phyloP scores from a whole-genome alignment of 176 grass and related monocot species.

The Aegilops speltoides region DNA sequence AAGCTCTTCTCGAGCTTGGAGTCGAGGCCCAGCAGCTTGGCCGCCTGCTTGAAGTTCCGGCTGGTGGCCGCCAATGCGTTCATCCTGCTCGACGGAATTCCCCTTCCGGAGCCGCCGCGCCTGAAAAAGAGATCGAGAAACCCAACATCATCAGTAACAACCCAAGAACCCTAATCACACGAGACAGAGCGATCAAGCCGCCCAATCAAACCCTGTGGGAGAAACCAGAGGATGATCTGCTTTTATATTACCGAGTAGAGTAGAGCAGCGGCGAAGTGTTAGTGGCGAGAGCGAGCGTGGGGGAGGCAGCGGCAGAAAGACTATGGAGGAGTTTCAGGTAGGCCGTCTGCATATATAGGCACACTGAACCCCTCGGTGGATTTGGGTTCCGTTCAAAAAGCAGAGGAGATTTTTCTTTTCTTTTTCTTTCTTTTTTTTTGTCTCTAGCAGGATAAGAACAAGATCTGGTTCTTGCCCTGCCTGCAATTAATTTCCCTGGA shows the following conservation, averaged over 20 bases:
- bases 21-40: conserved; percentile 75
- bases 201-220: too few relatives aligned
- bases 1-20: conserved; percentile 83
- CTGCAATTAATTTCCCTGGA: background rate
- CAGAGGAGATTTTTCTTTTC: background rate
- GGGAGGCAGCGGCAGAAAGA: background rate
- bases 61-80: conserved; percentile 80
- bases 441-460: background rate
- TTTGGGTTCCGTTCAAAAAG: background rate
- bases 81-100: conserved; percentile 46
- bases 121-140: conserved; percentile 19
- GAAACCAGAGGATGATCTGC: conserved; percentile 1
- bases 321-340: background rate
- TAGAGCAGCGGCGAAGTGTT: background rate
- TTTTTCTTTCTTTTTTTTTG: background rate
- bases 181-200: too few relatives aligned
- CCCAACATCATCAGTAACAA: background rate
- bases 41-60: conserved; percentile 79
- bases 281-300: background rate
- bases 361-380: background rate
- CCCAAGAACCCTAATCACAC: background rate
- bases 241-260: conserved; percentile 26
- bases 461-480: background rate
- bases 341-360: conserved; percentile 13
- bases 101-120: background rate